These are phyloP conservation scores for Pseudogymnoascus sp. DNA, from an alignment of 2,329 filamentous ascomycete species.

Conservation along the genomic window DNA sequence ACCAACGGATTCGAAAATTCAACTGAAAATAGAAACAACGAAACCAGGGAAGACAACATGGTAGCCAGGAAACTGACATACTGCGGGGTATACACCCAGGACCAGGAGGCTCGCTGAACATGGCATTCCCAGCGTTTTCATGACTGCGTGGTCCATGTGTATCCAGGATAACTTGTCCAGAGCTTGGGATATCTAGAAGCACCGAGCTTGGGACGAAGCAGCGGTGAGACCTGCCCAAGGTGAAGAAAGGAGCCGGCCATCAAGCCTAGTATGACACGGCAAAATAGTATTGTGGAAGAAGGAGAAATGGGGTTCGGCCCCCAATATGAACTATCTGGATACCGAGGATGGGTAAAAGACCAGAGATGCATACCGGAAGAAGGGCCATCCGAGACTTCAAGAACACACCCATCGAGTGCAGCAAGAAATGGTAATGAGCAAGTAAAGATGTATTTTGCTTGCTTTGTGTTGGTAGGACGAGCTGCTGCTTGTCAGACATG, in stretches of 20 bases:
- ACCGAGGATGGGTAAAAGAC: not conserved
- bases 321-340: not conserved
- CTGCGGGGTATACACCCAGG: not conserved
- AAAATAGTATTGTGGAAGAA: not conserved
- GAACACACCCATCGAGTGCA: not conserved
- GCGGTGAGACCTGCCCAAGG: not conserved
- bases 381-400: not conserved
- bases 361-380: not conserved
- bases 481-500: not conserved
- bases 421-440: not conserved
- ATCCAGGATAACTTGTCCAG: not conserved
- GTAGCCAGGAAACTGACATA: not conserved
- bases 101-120: not conserved
- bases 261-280: not conserved
- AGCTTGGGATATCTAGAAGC: not conserved
- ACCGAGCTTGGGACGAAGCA: not conserved
- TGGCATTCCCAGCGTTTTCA: not conserved
- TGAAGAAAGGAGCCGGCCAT: not conserved
- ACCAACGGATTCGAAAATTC: not conserved
- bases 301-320: not conserved
- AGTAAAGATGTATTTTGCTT: not conserved
- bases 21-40: not conserved
- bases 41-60: not conserved
- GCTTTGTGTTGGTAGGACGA: not conserved
- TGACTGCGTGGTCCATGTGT: not conserved